Evolutionary conservation across 495 filamentous ascomycete genomes (phyloP), one percentile per base, ranked within the genome.

Genomic region (Aspergillus incahuasiensis): DNA sequence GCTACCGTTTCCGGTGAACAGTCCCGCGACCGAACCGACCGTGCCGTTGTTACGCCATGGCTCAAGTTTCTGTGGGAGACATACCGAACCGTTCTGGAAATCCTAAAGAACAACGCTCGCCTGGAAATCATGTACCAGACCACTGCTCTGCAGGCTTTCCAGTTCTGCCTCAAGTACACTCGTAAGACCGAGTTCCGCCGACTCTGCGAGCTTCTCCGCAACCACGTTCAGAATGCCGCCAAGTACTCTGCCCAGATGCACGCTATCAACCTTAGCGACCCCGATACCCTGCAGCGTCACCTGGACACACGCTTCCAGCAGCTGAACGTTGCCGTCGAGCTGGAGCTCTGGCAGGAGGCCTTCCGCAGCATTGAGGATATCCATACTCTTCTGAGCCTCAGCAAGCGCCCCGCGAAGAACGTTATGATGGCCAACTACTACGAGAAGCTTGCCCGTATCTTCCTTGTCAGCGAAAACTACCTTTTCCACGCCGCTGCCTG

Each of bases 401-500:
- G 94, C 89, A 98, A 98, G 83, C 89, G 92, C 48, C 92, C 91
- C 38, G 88, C 94, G n/a, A 97, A 97, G 86, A 96, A 97, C 71
- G 81, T 96, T 60, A 97, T 97, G 92, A 98, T 98, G 94, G 94
- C 95, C 71, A 98, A 97, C 76, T 98, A 98, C 83, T 98, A 97
- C 75, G 95, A 98, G 80, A 96, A 97, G 75, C 82, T 98, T 48
- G 96, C 94, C 35, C 85, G 91, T 45, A 98, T 98, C 68, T 98
- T 98, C 80, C 83, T 98, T 38, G 95, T 97, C 60, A 95, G 92
- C 72, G 95, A 96, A 77, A 98, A 98, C 76, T 97, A 97, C 68
- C 84, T 98, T 24, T 98, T 98, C 86, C 94, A 98, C 68, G 94
- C 94, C 59, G 94, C 94, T 41, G 91, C 94, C 46, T 97, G 89